Evolutionary conservation across 768 basidiomycete species (phyloP).

Genomic region (Rhizopogon roseolus): DNA sequence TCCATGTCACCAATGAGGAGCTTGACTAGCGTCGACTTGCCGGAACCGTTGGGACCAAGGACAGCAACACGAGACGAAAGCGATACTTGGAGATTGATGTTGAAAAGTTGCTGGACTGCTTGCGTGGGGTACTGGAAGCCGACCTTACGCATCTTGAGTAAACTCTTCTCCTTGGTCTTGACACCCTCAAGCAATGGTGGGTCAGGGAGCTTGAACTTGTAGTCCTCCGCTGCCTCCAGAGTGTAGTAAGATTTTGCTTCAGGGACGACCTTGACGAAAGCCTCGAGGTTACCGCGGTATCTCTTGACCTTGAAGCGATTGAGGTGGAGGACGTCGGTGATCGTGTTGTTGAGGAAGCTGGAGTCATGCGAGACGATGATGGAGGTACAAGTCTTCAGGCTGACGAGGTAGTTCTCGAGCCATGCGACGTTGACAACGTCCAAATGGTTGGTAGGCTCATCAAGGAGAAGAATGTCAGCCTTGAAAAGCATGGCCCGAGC

Average conservation of each 20-base stretch:
- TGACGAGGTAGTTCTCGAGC: conserved; percentile 91
- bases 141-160: conserved; percentile 97
- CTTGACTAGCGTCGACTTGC: conserved; percentile 96
- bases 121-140: conserved; percentile 94
- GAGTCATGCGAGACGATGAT: conserved; percentile 99
- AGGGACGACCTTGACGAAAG: conserved; percentile 89
- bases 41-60: conserved; percentile 98
- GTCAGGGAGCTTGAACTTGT: conserved; percentile 97
- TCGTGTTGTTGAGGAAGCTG: conserved; percentile 94
- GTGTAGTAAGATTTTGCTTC: conserved; percentile 99
- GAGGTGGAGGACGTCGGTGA: conserved; percentile 95
- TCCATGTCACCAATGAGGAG: conserved; percentile 96
- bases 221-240: conserved; percentile 92
- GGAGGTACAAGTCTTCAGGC: conserved; percentile 88
- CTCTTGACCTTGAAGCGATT: conserved; percentile 98
- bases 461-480: conserved; percentile 93
- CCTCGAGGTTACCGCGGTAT: conserved; percentile 93
- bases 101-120: conserved; percentile 83
- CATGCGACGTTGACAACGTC: conserved; percentile 97
- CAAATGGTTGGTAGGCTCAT: conserved; percentile 96
- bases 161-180: conserved; percentile 98
- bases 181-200: conserved; percentile 98
- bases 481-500: conserved; percentile 97
- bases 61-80: conserved; percentile 97
- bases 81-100: conserved; percentile 95